Conservation (phyloP, 176 grass and related monocot genomes). For the Chloris gayana region DNA sequence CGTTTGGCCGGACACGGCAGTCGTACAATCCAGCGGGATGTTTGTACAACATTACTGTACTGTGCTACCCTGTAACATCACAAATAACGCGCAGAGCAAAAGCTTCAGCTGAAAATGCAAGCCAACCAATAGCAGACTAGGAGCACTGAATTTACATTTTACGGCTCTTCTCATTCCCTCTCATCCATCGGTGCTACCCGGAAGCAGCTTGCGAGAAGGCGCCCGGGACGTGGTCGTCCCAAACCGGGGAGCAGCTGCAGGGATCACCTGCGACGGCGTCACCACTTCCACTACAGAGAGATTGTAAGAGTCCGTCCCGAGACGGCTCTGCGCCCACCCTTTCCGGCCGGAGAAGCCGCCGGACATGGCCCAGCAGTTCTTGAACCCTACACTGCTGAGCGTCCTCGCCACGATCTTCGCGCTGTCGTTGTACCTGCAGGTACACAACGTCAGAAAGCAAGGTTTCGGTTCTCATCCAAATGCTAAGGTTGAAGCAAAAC, state of each 20-base stretch:
- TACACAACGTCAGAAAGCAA: constrained; percentile 1
- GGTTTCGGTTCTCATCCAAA: not conserved
- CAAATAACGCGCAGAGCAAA: not conserved
- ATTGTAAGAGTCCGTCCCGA: constrained; percentile 67
- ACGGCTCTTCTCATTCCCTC: not conserved
- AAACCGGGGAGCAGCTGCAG: constrained; percentile 47
- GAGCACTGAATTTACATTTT: constrained; percentile 15
- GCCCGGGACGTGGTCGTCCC: constrained; percentile 46
- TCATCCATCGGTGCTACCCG: constrained; percentile 48
- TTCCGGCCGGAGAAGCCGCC: constrained; percentile 83
- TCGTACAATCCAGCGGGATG: too few species aligned
- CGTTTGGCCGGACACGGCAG: too few species aligned
- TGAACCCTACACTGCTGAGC: constrained; percentile 67
- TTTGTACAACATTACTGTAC: not conserved
- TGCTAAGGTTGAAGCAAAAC: not conserved
- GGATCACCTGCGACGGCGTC: constrained; percentile 73
- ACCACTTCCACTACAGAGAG: constrained; percentile 68
- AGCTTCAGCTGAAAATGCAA: not conserved
- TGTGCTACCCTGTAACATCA: not conserved
- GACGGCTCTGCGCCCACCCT: constrained; percentile 80
- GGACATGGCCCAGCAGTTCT: constrained; percentile 81
- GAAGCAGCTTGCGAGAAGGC: constrained; percentile 70
- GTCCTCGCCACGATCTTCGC: constrained; percentile 76
- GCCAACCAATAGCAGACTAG: too few species aligned
- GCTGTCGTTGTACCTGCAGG: constrained; percentile 65